Base-by-base conservation (phyloP, 1,139 yeast species). In the Sugiyamaella japonica region DNA sequence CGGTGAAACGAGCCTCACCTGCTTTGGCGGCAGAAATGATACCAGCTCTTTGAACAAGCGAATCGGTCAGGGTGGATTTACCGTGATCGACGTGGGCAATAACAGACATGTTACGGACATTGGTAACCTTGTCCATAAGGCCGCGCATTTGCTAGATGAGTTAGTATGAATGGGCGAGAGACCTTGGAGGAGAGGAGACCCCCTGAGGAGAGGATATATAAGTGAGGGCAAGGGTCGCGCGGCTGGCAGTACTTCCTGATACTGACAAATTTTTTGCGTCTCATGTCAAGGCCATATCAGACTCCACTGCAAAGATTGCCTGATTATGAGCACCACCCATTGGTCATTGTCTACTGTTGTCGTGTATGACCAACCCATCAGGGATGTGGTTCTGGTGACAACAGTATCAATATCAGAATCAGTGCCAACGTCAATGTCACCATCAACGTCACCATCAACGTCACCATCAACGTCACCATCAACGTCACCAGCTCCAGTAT, bases 61-160 rank as follows among this genome's bases (percentile, higher is more conserved):
- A 91, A 81, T 93, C 99, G 78, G 99, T 90, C 80, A 93, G 86
- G 73, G 99, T 93, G 68, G 98, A 90, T 81, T 93, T 93, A 83
- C 99, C 99, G 85, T 93, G 99, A 85, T 93, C 99, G 87, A 93
- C 98, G 88, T 93, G 99, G 76, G 99, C 99, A 86, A 93, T 93
- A 80, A 93, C 99, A 80, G 98, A 93, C 96, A 93, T 93, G 95
- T 93, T 93, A 85, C 99, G 97, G 76, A 93, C 97, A 77, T 93
- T 91, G 80, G 97, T 86, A 83, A 90, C 97, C 82, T 86, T 88
- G 95, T 93, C 98, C 98, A 91, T 91, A 81, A 91, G 86, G 73
- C 81, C 91, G 83, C 98, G 95, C 88, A 91, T 91, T 83, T 91
- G 97, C 64, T 63, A 49, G 29, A 54, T 3, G 25, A 6, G 25